Evolutionary conservation across 176 grass and related monocot genomes (phyloP).

Genomic region (Phoenix dactylifera): DNA sequence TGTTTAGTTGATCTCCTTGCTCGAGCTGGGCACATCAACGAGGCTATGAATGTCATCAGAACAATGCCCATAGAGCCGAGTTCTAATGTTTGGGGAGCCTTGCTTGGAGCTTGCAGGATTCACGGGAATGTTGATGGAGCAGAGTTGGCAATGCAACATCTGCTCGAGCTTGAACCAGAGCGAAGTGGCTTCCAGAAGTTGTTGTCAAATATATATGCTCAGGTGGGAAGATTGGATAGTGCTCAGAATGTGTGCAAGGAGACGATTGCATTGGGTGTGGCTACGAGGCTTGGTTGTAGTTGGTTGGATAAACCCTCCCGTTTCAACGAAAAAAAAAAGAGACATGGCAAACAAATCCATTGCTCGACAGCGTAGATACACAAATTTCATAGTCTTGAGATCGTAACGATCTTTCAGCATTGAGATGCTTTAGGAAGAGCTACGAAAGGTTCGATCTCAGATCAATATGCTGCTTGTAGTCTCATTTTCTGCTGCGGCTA

Average conservation of each 20-base stretch:
- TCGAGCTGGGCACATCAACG: slow-evolving; percentile 21
- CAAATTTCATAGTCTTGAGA: too few relatives aligned
- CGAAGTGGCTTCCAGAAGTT: slow-evolving; percentile 16
- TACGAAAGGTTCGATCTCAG: too few relatives aligned
- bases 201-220: slow-evolving; percentile 22
- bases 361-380: too few relatives aligned
- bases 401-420: too few relatives aligned
- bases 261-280: neutral
- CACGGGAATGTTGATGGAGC: slow-evolving; percentile 17
- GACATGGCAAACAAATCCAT: too few relatives aligned
- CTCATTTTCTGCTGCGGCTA: too few relatives aligned
- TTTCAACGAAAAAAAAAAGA: too few relatives aligned
- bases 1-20: slow-evolving; percentile 28
- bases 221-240: slow-evolving; percentile 23
- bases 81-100: slow-evolving; percentile 22
- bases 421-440: too few relatives aligned
- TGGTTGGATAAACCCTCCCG: slow-evolving; percentile 11
- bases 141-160: slow-evolving; percentile 6
- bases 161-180: neutral
- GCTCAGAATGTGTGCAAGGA: slow-evolving; percentile 2
- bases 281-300: slow-evolving; percentile 10
- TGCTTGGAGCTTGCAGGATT: slow-evolving; percentile 3
- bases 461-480: too few relatives aligned
- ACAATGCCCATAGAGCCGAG: slow-evolving; percentile 5
- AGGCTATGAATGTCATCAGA: slow-evolving; percentile 20